Evolutionary conservation across 2,329 filamentous ascomycete genomes (phyloP), one percentile per base, ranked within the genome.

Genomic region (Leptodontidium sp.): DNA sequence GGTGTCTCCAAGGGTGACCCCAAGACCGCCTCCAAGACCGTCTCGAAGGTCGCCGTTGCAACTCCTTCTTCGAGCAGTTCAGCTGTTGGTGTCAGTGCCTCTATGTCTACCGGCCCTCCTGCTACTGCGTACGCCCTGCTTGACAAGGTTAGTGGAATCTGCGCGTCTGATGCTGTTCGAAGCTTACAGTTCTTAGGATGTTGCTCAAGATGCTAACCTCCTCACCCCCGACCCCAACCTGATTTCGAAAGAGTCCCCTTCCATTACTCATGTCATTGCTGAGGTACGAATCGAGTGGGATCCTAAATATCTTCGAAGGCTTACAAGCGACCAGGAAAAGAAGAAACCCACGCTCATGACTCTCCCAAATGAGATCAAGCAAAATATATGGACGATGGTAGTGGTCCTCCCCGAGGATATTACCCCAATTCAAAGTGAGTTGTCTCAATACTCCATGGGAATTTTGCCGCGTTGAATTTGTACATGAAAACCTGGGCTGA

Each of bases 291-390:
- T n/a, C 6, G 24, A 11, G 8, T 4, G 15, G 14, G 26, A 15
- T 7, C 9, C n/a, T 8, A 12, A 47, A 8, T 32, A 12, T 47
- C 11, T 4, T 45, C 24, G 4, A 35, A 57, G 17, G 58, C 58
- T 61, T 8, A 61, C 58, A 47, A 29, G 21, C 12, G 21, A 9
- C 2, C 45, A 47, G 24, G 24, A 47, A 11, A 12, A 21, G 32
- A n/a, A 58, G 35, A 26, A 58, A 9, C 40, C 55, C 14, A 14
- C 49, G 5, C 62, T 72, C 1, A 65, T 72, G 14, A 57, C 35
- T 8, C 52, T 73, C 17, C 69, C 70, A 1, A 21, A 9, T 2
- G 69, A 72, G 62, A 38, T 71, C 26, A 68, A 66, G 26, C 43
- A 68, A 11, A 57, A 26, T 1, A 73, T 72, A n/a, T 72, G 49